phyloP scores from a whole-genome alignment of 2,329 filamentous ascomycete genomes.

The Dothideomycetes sp. region DNA sequence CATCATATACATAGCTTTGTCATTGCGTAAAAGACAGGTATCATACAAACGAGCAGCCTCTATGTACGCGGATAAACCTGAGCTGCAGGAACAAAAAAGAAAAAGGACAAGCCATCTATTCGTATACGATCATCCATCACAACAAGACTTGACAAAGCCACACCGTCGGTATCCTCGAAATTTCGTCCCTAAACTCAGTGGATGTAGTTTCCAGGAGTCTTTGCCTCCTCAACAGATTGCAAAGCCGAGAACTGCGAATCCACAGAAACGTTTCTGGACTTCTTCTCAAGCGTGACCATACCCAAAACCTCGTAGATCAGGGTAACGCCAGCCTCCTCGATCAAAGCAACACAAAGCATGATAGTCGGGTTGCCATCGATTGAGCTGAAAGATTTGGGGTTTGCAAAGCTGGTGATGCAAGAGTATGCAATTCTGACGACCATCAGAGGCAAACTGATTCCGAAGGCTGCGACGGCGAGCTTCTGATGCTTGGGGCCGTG shows the following conservation, averaged over 20 bases:
- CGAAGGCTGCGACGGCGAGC: conserved; percentile 18
- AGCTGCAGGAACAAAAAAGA: too few species aligned
- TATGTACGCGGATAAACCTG: too few species aligned
- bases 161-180: too few species aligned
- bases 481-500: conserved; percentile 11
- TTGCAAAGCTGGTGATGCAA: conserved; percentile 17
- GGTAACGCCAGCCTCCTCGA: conserved; percentile 5
- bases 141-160: too few species aligned
- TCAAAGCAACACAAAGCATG: conserved; percentile 7
- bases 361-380: conserved; percentile 5
- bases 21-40: too few species aligned
- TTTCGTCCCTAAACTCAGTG: too few species aligned
- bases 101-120: too few species aligned
- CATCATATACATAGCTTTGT: too few species aligned
- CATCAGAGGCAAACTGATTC: conserved; percentile 22
- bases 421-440: conserved; percentile 30
- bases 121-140: too few species aligned
- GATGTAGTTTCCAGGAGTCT: too few species aligned
- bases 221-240: too few species aligned
- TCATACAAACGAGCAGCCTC: too few species aligned
- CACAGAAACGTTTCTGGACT: neutral
- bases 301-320: conserved; percentile 7
- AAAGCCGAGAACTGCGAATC: neutral
- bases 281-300: conserved; percentile 4
- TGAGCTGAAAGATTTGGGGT: conserved; percentile 13